phyloP scores from a whole-genome alignment of 2,329 filamentous ascomycete genomes.

The Keithomyces neogunnii region DNA sequence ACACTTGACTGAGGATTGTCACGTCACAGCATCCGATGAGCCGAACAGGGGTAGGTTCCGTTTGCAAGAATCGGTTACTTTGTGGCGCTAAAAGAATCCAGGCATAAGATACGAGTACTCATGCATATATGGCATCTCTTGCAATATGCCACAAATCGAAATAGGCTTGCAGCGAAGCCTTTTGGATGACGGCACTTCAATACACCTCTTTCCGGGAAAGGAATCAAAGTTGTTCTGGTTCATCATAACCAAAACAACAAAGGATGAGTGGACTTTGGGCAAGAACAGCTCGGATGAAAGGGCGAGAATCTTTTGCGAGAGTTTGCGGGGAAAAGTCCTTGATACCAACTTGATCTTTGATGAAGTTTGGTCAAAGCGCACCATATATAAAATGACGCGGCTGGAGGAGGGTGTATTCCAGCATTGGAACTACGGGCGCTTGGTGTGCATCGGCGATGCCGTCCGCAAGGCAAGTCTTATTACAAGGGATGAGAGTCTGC shows the following conservation, averaged over 20 bases:
- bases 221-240: constrained; percentile 5
- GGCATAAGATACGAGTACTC: constrained; percentile 5
- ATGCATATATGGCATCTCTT: constrained; percentile 5
- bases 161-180: constrained; percentile 1
- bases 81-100: neutral
- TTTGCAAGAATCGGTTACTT: neutral
- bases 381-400: constrained; percentile 13
- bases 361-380: constrained; percentile 21
- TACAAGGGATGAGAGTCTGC: neutral
- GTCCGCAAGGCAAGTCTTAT: constrained; percentile 17
- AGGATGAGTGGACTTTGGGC: constrained; percentile 20
- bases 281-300: neutral
- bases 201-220: constrained; percentile 4
- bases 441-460: constrained; percentile 25
- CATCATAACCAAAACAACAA: constrained; percentile 1
- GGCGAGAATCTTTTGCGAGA: constrained; percentile 12
- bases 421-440: constrained; percentile 20
- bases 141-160: constrained; percentile 1
- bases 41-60: constrained; percentile 12
- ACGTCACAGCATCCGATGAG: constrained; percentile 9
- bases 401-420: constrained; percentile 23
- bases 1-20: constrained; percentile 8
- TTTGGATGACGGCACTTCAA: constrained; percentile 1
- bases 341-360: constrained; percentile 20
- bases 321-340: constrained; percentile 17